Evolutionary conservation across 768 basidiomycete genomes (phyloP).

Genomic region (Serendipita vermifera): DNA sequence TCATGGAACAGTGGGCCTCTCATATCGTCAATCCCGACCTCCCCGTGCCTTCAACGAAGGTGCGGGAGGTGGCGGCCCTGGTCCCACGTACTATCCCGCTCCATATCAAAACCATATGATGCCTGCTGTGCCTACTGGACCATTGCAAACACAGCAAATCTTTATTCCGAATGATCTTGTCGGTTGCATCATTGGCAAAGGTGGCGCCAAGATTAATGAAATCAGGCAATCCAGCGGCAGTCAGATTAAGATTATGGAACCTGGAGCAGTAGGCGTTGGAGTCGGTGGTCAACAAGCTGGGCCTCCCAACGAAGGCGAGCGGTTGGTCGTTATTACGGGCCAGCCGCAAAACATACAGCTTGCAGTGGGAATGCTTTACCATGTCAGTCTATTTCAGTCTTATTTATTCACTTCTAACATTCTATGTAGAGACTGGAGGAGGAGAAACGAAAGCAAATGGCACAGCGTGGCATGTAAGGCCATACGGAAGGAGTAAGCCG

Average conservation of each 20-base stretch:
- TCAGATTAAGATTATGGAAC: slow-evolving; percentile 98
- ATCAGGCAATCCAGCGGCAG: slow-evolving; percentile 91
- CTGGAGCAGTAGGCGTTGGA: slow-evolving; percentile 62
- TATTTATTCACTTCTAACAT: background rate
- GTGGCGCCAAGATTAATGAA: slow-evolving; percentile 97
- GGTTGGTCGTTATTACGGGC: slow-evolving; percentile 95
- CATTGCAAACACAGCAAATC: slow-evolving; percentile 88
- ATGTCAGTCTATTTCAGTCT: slow-evolving; percentile 12
- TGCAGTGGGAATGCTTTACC: slow-evolving; percentile 70
- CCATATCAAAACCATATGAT: slow-evolving; percentile 1
- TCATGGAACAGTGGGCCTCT: slow-evolving; percentile 32
- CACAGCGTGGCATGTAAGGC: slow-evolving; percentile 8
- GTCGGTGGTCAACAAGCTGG: slow-evolving; percentile 38
- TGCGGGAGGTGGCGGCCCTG: slow-evolving; percentile 30
- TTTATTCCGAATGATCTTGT: slow-evolving; percentile 97
- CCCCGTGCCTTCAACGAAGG: slow-evolving; percentile 46
- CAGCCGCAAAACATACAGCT: slow-evolving; percentile 89
- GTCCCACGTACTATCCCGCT: background rate
- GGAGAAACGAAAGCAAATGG: slow-evolving; percentile 17
- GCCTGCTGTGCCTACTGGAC: slow-evolving; percentile 8
- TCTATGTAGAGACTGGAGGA: slow-evolving; percentile 18
- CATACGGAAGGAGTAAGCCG: too few relatives aligned
- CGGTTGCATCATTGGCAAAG: slow-evolving; percentile 95
- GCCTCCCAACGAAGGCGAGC: slow-evolving; percentile 69
- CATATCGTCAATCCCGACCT: slow-evolving; percentile 50